Evolutionary conservation across 805 yeast species (phyloP).

Genomic region (Pichia exigua): DNA sequence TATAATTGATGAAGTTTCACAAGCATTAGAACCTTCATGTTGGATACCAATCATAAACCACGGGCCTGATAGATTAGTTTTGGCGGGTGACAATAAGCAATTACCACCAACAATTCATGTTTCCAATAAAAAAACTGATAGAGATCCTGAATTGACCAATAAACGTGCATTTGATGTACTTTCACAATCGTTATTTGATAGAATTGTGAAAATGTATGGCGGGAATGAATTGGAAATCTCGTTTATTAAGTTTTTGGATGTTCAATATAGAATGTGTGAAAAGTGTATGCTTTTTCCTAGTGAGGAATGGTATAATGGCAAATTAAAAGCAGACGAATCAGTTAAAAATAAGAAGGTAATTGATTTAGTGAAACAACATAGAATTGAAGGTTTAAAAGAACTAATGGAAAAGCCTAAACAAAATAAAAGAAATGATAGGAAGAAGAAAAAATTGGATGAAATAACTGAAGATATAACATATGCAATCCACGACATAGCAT

Average conservation of each 20-base stretch:
- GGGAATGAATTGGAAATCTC: constrained; percentile 30
- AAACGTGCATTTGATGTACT: constrained; percentile 37
- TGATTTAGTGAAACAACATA: constrained; percentile 35
- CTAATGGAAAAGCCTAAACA: not conserved
- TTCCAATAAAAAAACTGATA: constrained; percentile 1
- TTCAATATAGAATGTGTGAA: constrained; percentile 84
- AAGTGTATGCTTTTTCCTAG: constrained; percentile 77
- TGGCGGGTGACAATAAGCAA: constrained; percentile 93
- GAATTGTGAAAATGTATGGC: constrained; percentile 46
- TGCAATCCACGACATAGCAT: constrained; percentile 25
- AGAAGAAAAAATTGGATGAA: constrained; percentile 23
- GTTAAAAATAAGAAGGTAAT: constrained; percentile 45
- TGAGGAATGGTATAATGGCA: constrained; percentile 49
- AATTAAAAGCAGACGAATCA: constrained; percentile 52
- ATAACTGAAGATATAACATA: constrained; percentile 13
- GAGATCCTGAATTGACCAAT: constrained; percentile 10
- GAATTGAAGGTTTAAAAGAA: constrained; percentile 1
- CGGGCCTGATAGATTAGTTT: constrained; percentile 49
- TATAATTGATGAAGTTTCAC: constrained; percentile 93
- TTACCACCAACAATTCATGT: constrained; percentile 80
- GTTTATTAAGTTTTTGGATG: constrained; percentile 49
- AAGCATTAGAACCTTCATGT: constrained; percentile 88
- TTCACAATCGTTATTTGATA: constrained; percentile 71
- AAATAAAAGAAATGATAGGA: not conserved
- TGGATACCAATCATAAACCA: constrained; percentile 87